Evolutionary conservation across 139 green algal genomes (phyloP).

Genomic region (Volvox reticuliferus): DNA sequence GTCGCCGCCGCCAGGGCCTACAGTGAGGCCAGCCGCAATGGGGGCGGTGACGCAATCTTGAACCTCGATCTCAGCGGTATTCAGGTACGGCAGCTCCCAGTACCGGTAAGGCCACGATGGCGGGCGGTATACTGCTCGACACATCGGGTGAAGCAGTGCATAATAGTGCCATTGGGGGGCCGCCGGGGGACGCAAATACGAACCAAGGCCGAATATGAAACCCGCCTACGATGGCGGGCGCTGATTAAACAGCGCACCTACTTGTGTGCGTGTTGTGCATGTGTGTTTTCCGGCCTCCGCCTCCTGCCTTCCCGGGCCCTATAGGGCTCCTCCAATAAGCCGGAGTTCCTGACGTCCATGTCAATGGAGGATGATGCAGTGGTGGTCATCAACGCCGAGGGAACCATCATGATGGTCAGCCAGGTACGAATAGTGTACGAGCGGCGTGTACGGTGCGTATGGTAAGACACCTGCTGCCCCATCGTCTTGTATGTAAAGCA

Average conservation of each 20-base stretch:
- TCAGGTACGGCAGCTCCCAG: background rate
- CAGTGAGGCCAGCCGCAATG: conserved; percentile 36
- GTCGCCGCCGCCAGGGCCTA: conserved; percentile 23
- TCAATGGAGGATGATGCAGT: conserved; percentile 51
- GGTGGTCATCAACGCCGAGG: conserved; percentile 44
- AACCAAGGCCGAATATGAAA: too few relatives aligned
- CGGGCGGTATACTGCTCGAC: too few relatives aligned
- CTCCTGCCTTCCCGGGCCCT: too few relatives aligned
- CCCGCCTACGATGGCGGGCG: too few relatives aligned
- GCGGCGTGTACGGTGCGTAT: background rate
- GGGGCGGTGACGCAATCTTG: conserved; percentile 23
- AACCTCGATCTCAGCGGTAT: background rate
- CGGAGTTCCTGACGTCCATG: conserved; percentile 47
- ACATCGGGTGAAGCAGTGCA: too few relatives aligned
- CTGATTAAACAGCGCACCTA: background rate
- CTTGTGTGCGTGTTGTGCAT: background rate
- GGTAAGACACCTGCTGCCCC: too few relatives aligned
- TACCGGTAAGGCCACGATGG: too few relatives aligned
- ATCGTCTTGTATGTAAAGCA: too few relatives aligned
- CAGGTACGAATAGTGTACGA: conserved; percentile 28
- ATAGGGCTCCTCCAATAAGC: background rate
- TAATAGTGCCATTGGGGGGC: too few relatives aligned
- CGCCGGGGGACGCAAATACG: too few relatives aligned
- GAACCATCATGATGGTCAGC: conserved; percentile 52
- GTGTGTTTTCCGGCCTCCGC: background rate